A percentile compares a stretch with the other conserved stretches of the same genome.
Conservation (phyloP, 352 stramenopile genomes). For the Phytophthora palmivora region DNA sequence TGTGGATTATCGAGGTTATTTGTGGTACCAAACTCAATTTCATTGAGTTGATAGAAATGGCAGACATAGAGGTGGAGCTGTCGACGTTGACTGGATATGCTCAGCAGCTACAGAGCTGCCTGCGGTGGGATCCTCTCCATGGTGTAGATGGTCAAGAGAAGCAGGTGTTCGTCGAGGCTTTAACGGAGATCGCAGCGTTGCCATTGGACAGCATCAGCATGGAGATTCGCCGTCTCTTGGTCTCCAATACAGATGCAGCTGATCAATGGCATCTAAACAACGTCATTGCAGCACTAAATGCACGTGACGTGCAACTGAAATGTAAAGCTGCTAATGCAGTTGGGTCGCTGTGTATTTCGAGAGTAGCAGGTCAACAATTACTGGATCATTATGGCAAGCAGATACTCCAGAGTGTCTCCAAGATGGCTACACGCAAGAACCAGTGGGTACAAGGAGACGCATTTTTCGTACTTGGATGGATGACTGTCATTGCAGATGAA, state of each 20-base stretch:
- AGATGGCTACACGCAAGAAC: conserved; percentile 76
- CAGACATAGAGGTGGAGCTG: conserved; percentile 20
- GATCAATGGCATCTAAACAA: conserved; percentile 37
- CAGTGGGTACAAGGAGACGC: conserved; percentile 81
- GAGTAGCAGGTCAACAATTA: conserved; percentile 70
- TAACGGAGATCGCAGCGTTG: conserved; percentile 77
- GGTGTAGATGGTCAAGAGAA: conserved; percentile 37
- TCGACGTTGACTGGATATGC: conserved; percentile 34
- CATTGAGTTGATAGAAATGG: too few relatives aligned
- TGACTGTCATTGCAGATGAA: conserved; percentile 75
- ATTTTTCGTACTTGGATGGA: conserved; percentile 78
- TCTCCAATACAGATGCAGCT: conserved; percentile 21
- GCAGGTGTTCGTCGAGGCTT: conserved; percentile 67
- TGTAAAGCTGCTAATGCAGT: conserved; percentile 83
- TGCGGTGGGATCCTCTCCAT: conserved; percentile 48
- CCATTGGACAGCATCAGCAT: conserved; percentile 74
- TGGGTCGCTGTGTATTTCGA: conserved; percentile 75
- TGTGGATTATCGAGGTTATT: too few relatives aligned
- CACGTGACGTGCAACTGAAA: conserved; percentile 77
- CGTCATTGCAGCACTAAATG: conserved; percentile 53
- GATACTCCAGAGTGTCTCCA: conserved; percentile 47
- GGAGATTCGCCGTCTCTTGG: conserved; percentile 70
- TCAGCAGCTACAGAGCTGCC: conserved; percentile 34
- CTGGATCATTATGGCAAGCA: conserved; percentile 50
- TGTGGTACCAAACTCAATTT: too few relatives aligned